Percentiles rank a stretch among this genome's conserved stretches.
Evolutionary conservation across 1,139 yeast species (phyloP).

Genomic region (Lodderomyces beijingensis): DNA sequence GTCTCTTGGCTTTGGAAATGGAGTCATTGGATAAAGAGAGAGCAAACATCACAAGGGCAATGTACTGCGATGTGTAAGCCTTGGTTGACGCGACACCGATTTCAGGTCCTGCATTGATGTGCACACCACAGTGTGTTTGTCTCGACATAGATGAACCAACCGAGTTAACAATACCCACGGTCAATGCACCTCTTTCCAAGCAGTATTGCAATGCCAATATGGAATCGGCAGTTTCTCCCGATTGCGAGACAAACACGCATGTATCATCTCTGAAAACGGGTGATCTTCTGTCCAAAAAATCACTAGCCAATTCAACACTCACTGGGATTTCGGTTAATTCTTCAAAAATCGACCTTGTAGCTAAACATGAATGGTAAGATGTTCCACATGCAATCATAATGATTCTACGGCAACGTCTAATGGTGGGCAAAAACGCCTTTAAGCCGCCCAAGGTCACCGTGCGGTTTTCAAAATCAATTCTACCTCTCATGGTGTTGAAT

Average conservation of each 20-base stretch:
- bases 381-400: conserved; percentile 99
- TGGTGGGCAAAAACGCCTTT: conserved; percentile 76
- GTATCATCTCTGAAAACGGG: conserved; percentile 98
- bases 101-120: conserved; percentile 98
- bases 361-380: conserved; percentile 96
- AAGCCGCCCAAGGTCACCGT: conserved; percentile 87
- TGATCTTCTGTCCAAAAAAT: conserved; percentile 89
- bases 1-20: conserved; percentile 70
- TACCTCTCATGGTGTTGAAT: conserved; percentile 98
- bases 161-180: conserved; percentile 89
- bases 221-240: conserved; percentile 99
- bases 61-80: conserved; percentile 97
- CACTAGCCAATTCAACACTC: conserved; percentile 94
- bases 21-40: conserved; percentile 90
- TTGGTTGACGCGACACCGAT: conserved; percentile 99
- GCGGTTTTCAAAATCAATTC: conserved; percentile 84
- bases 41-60: conserved; percentile 96
- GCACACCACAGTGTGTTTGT: conserved; percentile 98
- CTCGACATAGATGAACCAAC: conserved; percentile 97
- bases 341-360: conserved; percentile 93
- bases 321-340: conserved; percentile 97
- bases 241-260: conserved; percentile 95
- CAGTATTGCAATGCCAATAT: conserved; percentile 94
- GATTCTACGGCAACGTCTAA: conserved; percentile 91
- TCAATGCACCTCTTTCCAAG: conserved; percentile 93